Evolutionary conservation across 2,329 filamentous ascomycete genomes (phyloP).

Genomic region (Neurospora sp.): DNA sequence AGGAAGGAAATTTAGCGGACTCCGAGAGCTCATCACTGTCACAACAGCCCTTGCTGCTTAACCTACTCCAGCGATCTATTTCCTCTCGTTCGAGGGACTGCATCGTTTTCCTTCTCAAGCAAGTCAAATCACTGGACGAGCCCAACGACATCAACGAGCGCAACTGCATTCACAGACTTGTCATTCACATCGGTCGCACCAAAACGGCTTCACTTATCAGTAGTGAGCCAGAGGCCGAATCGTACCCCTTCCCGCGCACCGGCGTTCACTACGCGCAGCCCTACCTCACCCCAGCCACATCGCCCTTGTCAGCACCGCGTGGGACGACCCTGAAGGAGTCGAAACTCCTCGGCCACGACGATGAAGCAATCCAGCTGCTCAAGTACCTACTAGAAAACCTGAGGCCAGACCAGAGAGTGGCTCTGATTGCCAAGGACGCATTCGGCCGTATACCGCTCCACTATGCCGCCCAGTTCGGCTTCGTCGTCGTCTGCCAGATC

Average conservation of each 20-base stretch:
- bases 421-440: slow-evolving; percentile 60
- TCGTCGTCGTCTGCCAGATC: slow-evolving; percentile 79
- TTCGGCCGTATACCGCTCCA: slow-evolving; percentile 81
- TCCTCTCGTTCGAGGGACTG: slow-evolving; percentile 58
- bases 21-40: slow-evolving; percentile 37
- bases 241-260: slow-evolving; percentile 38
- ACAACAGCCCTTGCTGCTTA: slow-evolving; percentile 58
- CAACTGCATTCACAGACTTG: slow-evolving; percentile 84
- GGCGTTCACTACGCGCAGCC: slow-evolving; percentile 48
- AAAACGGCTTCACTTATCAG: slow-evolving; percentile 32
- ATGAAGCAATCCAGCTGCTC: slow-evolving; percentile 65
- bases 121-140: slow-evolving; percentile 66
- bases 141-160: slow-evolving; percentile 87
- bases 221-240: slow-evolving; percentile 40
- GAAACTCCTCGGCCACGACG: slow-evolving; percentile 54
- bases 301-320: slow-evolving; percentile 52
- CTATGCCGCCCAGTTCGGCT: slow-evolving; percentile 90
- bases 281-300: slow-evolving; percentile 71
- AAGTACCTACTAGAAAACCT: slow-evolving; percentile 57
- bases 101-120: slow-evolving; percentile 59
- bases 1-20: slow-evolving; percentile 44
- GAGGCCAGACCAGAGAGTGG: slow-evolving; percentile 53
- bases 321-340: slow-evolving; percentile 57
- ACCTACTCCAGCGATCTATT: slow-evolving; percentile 69
- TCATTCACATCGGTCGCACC: slow-evolving; percentile 85